Evolutionary conservation across 108 stramenopile species (phyloP), one percentile per base, ranked within the genome.

Genomic region (Mediolabrus comicus): DNA sequence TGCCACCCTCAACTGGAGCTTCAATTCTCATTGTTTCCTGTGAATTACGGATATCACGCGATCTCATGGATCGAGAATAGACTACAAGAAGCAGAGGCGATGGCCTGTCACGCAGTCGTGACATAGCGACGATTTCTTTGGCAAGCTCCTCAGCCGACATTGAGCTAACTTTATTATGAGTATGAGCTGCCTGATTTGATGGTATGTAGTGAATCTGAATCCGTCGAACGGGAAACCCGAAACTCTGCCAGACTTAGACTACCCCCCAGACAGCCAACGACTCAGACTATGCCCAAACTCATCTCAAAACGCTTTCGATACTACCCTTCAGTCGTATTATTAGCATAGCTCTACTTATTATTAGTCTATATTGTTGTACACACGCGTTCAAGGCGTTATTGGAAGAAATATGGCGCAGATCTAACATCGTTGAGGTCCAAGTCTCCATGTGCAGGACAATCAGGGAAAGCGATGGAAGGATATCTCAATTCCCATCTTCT

Each of bases 371-470:
- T 17, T 43, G 41, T 19, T 43, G 4, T 43, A n/a, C 17, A 43
- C 41, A 43, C 41, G 41, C 16, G 16, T 0, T 4, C 41, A 43
- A 0, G 41, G 0, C 41, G 16, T 81, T 87, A 96, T 62, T 96
- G 95, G 66, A 99, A 99, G 83, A 99, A 99, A 83, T 99, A 99
- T 9, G 84, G 72, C 39, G 97, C 96, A 19, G 83, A 79, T 77
- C 85, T 83, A n/a, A 99, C 98, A 53, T 95, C 92, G 26, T 86
- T 65, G 14, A 99, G 71, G 66, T 98, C 90, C 59, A 99, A 80
- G 12, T 88, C 84, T 27, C 98, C 98, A 39, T 84, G 74, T 49
- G 83, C 81, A 1, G 99, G 99, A 14, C 98, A 59, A 14, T 87
- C 89, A 4, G 98, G 99, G 73, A 99, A 96, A 24, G 82, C 75